Evolutionary conservation across 768 basidiomycete genomes (phyloP), one percentile per base, ranked within the genome.

Genomic region (Lentinula guzmanii): DNA sequence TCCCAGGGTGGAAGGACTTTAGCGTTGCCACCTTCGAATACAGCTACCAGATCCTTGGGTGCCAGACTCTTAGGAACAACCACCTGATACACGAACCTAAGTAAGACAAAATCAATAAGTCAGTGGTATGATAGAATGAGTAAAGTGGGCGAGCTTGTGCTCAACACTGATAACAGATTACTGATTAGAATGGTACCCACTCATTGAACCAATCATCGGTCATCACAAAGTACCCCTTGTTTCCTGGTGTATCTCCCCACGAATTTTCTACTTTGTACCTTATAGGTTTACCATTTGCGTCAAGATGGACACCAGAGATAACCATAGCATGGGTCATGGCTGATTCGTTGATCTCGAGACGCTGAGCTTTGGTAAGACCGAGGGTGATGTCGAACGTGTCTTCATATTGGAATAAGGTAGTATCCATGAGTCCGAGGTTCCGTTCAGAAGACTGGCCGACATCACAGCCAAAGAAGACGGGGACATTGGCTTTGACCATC

Each of bases 221-320:
- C 93, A 96, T 95, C 67, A 96, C 85, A 75, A 90, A 93, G 74
- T 86, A 95, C 5, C 95, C 95, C 66, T 93, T 87, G 65, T 93
- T 79, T 28, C 94, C 90, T 0, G 79, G 81, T 0, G 76, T 75
- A 31, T 86, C 85, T 15, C 92, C 91, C 96, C 96, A 98, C 3
- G 88, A 90, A 77, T 98, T 98, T 80, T 98, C 96, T 18, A 98
- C 92, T 74, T 93, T 93, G 82, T 93, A 98, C n/a, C 93, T 83
- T 18, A 95, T 74, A 0, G 94, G 88, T 61, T 82, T 84, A 57
- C 92, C 93, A 2, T 71, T 75, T 11, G 76, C 72, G 68, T 95
- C 94, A 53, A 97, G 76, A 70, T 98, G 95, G 16, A 95, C 95
- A 16, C 84, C 95, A 16, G 90, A 87, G 71, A 98, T 95, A 46